phyloP scores from a whole-genome alignment of 139 green algal species.

The Dunaliella primolecta region DNA sequence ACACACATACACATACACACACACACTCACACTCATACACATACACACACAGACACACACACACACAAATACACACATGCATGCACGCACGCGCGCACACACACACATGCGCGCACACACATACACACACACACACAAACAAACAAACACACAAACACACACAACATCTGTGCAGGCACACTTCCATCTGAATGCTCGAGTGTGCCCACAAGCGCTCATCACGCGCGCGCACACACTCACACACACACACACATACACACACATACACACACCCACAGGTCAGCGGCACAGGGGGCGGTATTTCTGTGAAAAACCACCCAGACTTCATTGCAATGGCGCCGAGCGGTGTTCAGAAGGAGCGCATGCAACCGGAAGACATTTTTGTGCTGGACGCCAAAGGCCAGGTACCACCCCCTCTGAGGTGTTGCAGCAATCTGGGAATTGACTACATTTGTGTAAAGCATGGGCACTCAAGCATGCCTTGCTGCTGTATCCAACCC shows the following conservation, averaged over 20 bases:
- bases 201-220: neutral
- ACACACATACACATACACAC: neutral
- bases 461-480: no score
- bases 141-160: neutral
- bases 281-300: constrained; percentile 81
- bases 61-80: neutral
- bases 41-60: neutral
- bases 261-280: neutral
- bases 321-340: constrained; percentile 82
- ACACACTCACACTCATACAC: neutral
- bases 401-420: no score
- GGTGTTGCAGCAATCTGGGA: no score
- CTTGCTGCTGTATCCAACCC: no score
- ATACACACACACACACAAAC: neutral
- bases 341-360: constrained; percentile 92
- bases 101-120: neutral
- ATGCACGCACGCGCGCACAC: neutral
- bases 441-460: no score
- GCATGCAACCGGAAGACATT: constrained; percentile 91
- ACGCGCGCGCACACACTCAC: neutral
- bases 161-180: neutral
- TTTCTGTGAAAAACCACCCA: constrained; percentile 69
- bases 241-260: neutral
- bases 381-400: constrained; percentile 84
- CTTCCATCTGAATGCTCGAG: neutral